Evolutionary conservation across 2,329 filamentous ascomycete genomes (phyloP).

Genomic region (Exophiala calicioides): DNA sequence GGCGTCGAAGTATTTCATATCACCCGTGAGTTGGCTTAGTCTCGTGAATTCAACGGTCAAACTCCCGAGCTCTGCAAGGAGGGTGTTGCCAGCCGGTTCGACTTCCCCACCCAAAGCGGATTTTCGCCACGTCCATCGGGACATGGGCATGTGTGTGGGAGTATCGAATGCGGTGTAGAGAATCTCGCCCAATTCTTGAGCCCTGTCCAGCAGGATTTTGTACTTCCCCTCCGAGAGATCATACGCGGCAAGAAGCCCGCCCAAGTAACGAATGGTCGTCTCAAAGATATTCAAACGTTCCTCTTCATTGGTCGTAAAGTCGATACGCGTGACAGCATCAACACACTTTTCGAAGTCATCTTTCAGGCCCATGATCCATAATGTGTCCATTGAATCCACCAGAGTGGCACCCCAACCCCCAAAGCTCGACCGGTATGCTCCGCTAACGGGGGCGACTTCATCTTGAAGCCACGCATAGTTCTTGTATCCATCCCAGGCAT

Average conservation of each 20-base stretch:
- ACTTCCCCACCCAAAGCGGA: constrained; percentile 58
- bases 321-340: constrained; percentile 56
- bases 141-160: constrained; percentile 34
- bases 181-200: constrained; percentile 56
- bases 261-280: constrained; percentile 86
- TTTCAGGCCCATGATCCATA: constrained; percentile 71
- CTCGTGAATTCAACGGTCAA: constrained; percentile 46
- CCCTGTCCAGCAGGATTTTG: constrained; percentile 53
- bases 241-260: constrained; percentile 72
- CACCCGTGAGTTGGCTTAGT: constrained; percentile 41
- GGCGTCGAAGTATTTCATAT: constrained; percentile 43
- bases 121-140: constrained; percentile 49
- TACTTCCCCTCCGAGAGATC: constrained; percentile 54
- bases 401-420: constrained; percentile 68
- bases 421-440: constrained; percentile 57
- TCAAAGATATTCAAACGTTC: constrained; percentile 75
- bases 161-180: constrained; percentile 50
- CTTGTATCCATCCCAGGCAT: constrained; percentile 63
- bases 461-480: constrained; percentile 65
- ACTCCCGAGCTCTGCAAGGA: constrained; percentile 48
- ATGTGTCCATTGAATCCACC: constrained; percentile 68
- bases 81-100: constrained; percentile 54
- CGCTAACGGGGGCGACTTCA: constrained; percentile 61
- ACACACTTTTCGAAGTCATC: constrained; percentile 67
- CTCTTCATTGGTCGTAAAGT: constrained; percentile 52